Evolutionary conservation across 2,329 filamentous ascomycete species (phyloP).

Genomic region (Trichoderma gracile): DNA sequence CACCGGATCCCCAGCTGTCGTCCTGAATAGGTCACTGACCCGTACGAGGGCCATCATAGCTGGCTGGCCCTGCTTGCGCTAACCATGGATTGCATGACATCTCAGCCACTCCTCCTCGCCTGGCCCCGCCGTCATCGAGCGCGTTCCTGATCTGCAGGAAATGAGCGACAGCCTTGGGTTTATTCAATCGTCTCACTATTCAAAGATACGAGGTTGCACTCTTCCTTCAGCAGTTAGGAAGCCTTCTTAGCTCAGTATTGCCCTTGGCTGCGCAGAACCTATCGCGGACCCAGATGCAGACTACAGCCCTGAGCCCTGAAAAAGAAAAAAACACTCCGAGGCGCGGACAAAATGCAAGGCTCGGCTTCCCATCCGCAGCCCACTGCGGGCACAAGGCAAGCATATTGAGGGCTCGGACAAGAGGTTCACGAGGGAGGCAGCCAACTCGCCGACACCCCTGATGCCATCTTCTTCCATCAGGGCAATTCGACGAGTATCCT

Average conservation of each 20-base stretch:
- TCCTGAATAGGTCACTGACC: conserved; percentile 20
- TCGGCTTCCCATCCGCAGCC: conserved; percentile 9
- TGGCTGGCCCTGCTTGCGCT: conserved; percentile 12
- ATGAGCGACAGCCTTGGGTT: conserved; percentile 3
- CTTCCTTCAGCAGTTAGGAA: conserved; percentile 14
- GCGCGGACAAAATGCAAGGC: background rate
- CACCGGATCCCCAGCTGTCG: background rate
- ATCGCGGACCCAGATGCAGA: background rate
- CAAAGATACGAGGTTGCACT: conserved; percentile 13
- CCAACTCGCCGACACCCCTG: background rate
- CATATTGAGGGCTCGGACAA: background rate
- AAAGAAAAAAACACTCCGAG: background rate
- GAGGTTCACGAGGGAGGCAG: conserved; percentile 9
- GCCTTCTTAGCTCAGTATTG: conserved; percentile 1
- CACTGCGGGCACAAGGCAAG: background rate
- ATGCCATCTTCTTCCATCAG: background rate
- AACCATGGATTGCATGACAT: conserved; percentile 16
- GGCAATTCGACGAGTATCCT: background rate
- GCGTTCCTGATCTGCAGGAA: conserved; percentile 24
- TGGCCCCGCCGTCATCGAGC: conserved; percentile 13
- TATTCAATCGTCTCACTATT: conserved; percentile 18
- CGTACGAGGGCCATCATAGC: conserved; percentile 9
- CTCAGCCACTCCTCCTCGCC: conserved; percentile 18
- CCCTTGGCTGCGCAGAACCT: background rate
- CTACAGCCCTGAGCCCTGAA: background rate